Evolutionary conservation across 1,139 yeast species (phyloP), one percentile per base, ranked within the genome.

Genomic region (Yamadazyma buinensis): DNA sequence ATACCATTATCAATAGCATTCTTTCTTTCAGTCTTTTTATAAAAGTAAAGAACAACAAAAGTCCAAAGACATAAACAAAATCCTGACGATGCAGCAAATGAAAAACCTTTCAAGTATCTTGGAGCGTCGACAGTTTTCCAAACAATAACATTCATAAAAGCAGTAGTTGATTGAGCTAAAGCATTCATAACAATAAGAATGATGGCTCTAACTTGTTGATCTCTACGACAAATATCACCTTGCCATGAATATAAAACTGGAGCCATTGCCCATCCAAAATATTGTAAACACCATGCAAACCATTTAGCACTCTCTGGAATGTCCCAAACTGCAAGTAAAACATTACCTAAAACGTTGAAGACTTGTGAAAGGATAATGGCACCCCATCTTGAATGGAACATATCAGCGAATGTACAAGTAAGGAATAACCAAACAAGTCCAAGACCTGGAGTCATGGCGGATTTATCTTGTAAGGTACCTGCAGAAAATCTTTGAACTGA

Each of bases 301-400:
- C 76, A 70, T 46, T 69, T 70, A 39, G 56, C 73, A 31, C 60
- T 39, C 45, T 65, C 67, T 1, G 72, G 68, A 19, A 68, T 59
- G 35, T 67, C 42, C 78, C 77, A 72, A 8, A 59, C 59, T 1
- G 76, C 76, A 29, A 73, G 52, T 13, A 73, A 51, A 0, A 57
- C 43, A 46, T 69, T 69, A 17, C 72, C 72, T 4, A 52, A 40
- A 7, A 66, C 42, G 41, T 67, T 67, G 40, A 67, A 65, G 1
- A 61, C 57, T 51, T 80, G 84, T 0, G 83, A 72, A 20, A 71
- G 58, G 5, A 72, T 37, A 36, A 80, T 71, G 1, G 83, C 83
- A 36, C 69, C 74, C 75, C 78, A 73, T 40, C 84, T 59, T 20
- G 73, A 63, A 22, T 68, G 70, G 40, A 74, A 65, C 28, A 75